Percentiles rank a stretch among this genome's conserved stretches.
Evolutionary conservation across 2,329 filamentous ascomycete genomes (phyloP).

Genomic region (Neonectria coccinea): DNA sequence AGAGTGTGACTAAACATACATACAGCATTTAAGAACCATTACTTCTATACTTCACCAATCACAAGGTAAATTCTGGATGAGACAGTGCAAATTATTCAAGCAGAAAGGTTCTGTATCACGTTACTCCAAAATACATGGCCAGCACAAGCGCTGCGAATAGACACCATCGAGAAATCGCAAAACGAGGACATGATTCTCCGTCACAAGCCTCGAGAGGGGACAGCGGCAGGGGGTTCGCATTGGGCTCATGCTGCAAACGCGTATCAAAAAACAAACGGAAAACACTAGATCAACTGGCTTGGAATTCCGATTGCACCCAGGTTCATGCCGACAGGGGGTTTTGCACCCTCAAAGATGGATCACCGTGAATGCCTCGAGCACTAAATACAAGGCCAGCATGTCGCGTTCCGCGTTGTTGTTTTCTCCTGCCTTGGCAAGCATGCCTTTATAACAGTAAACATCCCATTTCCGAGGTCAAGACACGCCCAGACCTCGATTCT

Average conservation of each 20-base stretch:
- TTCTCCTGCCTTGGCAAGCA: neutral
- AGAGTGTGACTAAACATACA: neutral
- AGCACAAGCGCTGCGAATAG: neutral
- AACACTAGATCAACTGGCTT: neutral
- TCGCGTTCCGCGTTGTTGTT: neutral
- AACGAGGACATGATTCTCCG: too few species aligned
- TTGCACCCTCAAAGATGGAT: neutral
- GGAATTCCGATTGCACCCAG: neutral
- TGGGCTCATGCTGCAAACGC: too few species aligned
- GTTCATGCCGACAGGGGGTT: neutral
- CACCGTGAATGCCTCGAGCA: too few species aligned
- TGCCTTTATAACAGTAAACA: neutral
- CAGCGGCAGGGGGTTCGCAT: too few species aligned
- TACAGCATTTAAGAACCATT: neutral
- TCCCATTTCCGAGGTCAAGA: neutral
- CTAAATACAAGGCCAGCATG: neutral
- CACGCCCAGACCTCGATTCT: too few species aligned
- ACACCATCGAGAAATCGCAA: too few species aligned
- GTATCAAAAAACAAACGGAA: neutral
- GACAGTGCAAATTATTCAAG: neutral
- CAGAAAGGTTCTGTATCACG: neutral
- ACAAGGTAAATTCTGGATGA: neutral
- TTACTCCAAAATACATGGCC: neutral
- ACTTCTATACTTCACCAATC: neutral
- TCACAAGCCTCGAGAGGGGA: too few species aligned